Conservation (phyloP, 257 asterid genomes). For the Nicotiana sylvestris region DNA sequence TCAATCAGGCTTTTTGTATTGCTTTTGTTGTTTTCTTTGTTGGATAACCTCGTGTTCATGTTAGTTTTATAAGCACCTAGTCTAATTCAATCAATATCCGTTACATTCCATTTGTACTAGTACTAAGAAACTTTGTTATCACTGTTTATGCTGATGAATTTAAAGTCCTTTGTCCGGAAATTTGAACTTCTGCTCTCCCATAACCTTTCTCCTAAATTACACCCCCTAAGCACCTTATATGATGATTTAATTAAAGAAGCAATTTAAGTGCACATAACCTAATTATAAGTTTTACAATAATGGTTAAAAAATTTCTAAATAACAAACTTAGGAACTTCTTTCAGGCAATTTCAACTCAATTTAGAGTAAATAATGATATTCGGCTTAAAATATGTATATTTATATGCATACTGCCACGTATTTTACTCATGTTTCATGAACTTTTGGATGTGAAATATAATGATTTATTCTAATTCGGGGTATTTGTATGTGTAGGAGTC, state of each 20-base stretch:
- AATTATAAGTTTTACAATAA: neutral
- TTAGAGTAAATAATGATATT: no score
- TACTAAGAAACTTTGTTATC: neutral
- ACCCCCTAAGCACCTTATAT: neutral
- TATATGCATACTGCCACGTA: no score
- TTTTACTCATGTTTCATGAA: no score
- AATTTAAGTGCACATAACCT: neutral
- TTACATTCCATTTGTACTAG: neutral
- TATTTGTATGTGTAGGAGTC: no score
- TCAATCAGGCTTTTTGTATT: neutral
- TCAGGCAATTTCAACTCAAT: neutral
- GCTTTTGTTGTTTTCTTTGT: neutral
- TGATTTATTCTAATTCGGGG: no score
- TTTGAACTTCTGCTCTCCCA: no score
- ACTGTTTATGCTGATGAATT: neutral
- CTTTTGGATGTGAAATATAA: no score
- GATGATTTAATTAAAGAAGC: no score
- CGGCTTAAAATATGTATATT: no score
- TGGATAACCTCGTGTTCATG: neutral
- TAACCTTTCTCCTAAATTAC: no score
- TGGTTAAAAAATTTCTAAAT: neutral
- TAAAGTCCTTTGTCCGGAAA: no score
- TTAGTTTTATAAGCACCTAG: neutral
- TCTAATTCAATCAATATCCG: neutral
- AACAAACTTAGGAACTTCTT: neutral